Base-by-base conservation (phyloP, 2,329 filamentous ascomycete species). In the Exutisphaerella laricina region DNA sequence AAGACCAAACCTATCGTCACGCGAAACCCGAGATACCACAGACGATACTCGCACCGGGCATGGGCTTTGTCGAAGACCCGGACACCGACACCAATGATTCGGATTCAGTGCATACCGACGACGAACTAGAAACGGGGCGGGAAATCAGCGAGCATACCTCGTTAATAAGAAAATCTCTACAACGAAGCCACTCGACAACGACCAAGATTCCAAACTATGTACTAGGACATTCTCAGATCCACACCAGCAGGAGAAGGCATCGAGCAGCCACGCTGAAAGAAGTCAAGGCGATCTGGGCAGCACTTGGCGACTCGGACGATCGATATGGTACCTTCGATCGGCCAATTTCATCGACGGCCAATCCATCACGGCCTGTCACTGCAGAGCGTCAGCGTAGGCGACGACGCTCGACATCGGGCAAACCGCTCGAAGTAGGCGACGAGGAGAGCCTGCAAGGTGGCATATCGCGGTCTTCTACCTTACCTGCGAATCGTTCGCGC, bases 41-140 rank as follows among this genome's bases (percentile, higher is more conserved):
- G 61, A 87, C 84, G 1, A 80, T 81, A 1, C 74, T 96, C 14
- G 80, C 87, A 1, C 88, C 89, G 1, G 88, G 88, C 4, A 75
- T 96, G 45, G 88, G 87, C 21, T 76, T 63, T 35, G 57, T 62
- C 16, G 60, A 51, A 17, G 60, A 62, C 26, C 59, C 58, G 14
- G 55, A 58, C 26, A 53, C 50, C 4, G 54, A 55, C 21, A 54
- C 48, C 7, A 54, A 58, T 34, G 54, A 58, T 9, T 50, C 46
- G 3, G 54, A 46, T 13, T 49, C 51, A 3, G 48, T 54, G 8
- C 47, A 50, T 2, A 51, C 52, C 1, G 53, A 56, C 7, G 55
- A 56, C 14, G 55, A 57, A 16, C 16, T 40, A 4, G 49, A 50
- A 12, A 39, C 39, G 20, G 54, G 54, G 13, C 30, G 43, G 14